Evolutionary conservation across 208 protist species (phyloP).

Genomic region (Leishmania tarentolae): DNA sequence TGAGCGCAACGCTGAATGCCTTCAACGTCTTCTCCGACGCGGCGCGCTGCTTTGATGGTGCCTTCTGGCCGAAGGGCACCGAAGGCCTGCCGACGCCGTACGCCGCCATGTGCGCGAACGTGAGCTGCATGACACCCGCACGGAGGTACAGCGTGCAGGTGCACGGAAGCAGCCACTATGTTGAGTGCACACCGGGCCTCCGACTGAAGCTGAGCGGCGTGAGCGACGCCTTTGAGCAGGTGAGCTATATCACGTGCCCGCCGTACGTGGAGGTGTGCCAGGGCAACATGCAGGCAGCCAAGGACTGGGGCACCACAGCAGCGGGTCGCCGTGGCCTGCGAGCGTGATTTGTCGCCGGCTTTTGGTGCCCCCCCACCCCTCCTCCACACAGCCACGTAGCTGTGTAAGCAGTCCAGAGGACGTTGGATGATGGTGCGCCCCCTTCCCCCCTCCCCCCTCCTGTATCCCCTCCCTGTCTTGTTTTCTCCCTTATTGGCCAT

Average conservation of each 20-base stretch:
- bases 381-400: not conserved
- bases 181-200: not conserved
- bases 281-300: not conserved
- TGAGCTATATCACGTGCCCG: not conserved
- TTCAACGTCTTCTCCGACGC: constrained; percentile 2
- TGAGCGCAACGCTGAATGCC: not conserved
- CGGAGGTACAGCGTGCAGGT: not conserved
- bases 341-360: not conserved
- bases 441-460: no score
- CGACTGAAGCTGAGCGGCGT: not conserved
- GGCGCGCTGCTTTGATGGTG: not conserved
- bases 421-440: no score
- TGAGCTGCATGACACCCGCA: not conserved
- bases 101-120: not conserved
- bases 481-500: not conserved
- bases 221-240: not conserved
- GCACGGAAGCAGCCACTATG: not conserved
- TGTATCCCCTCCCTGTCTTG: no score
- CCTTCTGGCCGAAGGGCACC: not conserved
- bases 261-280: constrained; percentile 2
- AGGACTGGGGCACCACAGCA: not conserved
- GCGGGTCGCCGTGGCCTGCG: not conserved
- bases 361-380: no score
- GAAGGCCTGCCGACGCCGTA: not conserved
- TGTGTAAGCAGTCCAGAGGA: not conserved